Base-by-base conservation (phyloP, 768 basidiomycete species). In the Paxillus ammoniavirescens region DNA sequence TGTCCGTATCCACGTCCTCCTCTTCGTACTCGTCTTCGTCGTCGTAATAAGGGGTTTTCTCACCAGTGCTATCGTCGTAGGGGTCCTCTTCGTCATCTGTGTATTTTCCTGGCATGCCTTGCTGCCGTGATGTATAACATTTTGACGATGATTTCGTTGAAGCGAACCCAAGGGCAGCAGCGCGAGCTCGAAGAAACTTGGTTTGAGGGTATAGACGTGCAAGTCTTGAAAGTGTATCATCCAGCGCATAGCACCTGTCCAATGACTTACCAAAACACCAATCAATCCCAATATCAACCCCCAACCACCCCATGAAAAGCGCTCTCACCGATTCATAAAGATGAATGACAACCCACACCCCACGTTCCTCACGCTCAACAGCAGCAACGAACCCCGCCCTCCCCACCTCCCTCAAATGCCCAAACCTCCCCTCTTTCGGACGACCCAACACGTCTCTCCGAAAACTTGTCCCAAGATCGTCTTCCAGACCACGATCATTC, bases 141-240 rank as follows among this genome's bases (percentile, higher is more conserved):
- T 55, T 54, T 40, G 58, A 47, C 6, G 72, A 63, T 18, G 65
- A 31, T 2, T 52, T 59, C 13, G 66, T 72, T 1, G 77, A 76
- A 15, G 87, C 84, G 63, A 91, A 91, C 2, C 89, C 91, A 0
- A 93, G 74, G 0, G 84, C 79, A 37, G 82, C 79, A 6, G 91
- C 91, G n/a, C 86, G 81, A 17, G 82, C 84, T 23, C 89, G 82
- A n/a, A 93, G 77, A 62, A 93, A 93, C 65, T 93, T 93, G 0
- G 86, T 87, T 41, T 82, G 71, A 4, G 86, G 80, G 58, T 87
- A 80, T 42, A 75, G 51, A n/a, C 89, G 81, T 15, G 91, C 91
- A 4, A 93, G 75, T 8, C 75, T 79, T 40, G 83, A 71, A 4
- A 93, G 76, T 15, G 76, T 80, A 42, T 87, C 82, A 65, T 93